Conservation (phyloP, 345 rosid species). For the Excoecaria agallocha region DNA sequence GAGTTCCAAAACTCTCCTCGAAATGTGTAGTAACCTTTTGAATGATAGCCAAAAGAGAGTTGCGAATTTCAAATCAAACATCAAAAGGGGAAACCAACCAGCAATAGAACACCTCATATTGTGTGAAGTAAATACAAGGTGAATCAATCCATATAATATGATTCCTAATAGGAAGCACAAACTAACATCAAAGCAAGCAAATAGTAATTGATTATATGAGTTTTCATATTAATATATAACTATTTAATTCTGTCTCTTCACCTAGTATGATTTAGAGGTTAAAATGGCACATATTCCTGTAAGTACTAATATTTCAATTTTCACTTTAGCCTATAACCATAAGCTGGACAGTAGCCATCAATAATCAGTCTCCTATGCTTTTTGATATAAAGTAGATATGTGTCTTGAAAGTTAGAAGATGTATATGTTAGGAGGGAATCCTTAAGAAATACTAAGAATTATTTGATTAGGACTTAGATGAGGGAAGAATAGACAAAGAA, state of each 20-base stretch:
- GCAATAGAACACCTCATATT: neutral
- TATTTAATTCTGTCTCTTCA: neutral
- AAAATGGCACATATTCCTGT: neutral
- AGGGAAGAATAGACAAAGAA: too few species aligned
- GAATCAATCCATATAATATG: neutral
- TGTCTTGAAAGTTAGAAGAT: neutral
- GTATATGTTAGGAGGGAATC: too few species aligned
- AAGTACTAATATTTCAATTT: neutral
- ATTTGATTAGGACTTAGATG: too few species aligned
- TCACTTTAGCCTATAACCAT: neutral
- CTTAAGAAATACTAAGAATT: too few species aligned
- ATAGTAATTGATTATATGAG: neutral
- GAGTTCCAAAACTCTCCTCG: slow-evolving; percentile 86
- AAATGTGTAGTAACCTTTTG: slow-evolving; percentile 60
- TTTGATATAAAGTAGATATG: neutral
- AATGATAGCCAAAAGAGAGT: slow-evolving; percentile 23
- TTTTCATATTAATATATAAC: slow-evolving; percentile 6
- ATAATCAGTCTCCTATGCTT: neutral
- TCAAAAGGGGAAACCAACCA: neutral
- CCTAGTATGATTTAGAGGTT: neutral
- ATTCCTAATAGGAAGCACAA: neutral
- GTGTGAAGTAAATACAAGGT: neutral
- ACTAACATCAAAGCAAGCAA: neutral
- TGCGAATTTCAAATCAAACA: slow-evolving; percentile 6
- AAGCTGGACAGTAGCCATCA: neutral